Evolutionary conservation across 202 grass and related monocot species (phyloP).

Genomic region (Setaria viridis): DNA sequence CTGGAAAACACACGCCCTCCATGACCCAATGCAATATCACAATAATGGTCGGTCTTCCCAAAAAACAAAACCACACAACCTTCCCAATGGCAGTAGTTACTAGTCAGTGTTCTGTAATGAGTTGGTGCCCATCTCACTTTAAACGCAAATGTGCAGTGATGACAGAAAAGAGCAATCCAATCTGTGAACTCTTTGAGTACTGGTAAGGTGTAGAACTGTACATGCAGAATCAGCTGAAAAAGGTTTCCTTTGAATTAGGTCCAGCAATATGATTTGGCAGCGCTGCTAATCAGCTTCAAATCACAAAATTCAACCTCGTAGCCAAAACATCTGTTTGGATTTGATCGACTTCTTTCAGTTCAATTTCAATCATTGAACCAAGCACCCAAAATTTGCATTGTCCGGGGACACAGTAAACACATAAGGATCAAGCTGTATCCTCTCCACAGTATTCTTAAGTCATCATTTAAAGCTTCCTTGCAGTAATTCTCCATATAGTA

Average conservation of each 20-base stretch:
- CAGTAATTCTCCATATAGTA: not conserved
- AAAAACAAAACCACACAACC: not conserved
- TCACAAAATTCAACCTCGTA: not conserved
- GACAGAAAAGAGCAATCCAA: not conserved
- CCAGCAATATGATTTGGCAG: not conserved
- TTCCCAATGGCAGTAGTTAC: not conserved
- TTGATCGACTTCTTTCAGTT: not conserved
- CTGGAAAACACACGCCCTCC: slow-evolving; percentile 5
- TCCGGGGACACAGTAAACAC: slow-evolving; percentile 4
- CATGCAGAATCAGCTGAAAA: not conserved
- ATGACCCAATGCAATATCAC: not conserved
- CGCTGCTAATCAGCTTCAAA: not conserved
- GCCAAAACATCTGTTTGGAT: not conserved
- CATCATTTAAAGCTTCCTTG: not conserved
- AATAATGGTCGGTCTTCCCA: slow-evolving; percentile 3
- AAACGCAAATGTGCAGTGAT: not conserved
- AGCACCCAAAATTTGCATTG: not conserved
- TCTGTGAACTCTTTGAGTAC: not conserved
- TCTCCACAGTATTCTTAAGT: not conserved
- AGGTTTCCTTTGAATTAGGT: not conserved
- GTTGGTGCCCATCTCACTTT: not conserved
- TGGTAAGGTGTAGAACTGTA: not conserved
- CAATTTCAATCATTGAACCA: not conserved
- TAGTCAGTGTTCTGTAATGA: not conserved
- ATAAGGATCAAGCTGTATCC: not conserved